phyloP scores from a whole-genome alignment of 352 stramenopile species.

The Pythium chondricola region DNA sequence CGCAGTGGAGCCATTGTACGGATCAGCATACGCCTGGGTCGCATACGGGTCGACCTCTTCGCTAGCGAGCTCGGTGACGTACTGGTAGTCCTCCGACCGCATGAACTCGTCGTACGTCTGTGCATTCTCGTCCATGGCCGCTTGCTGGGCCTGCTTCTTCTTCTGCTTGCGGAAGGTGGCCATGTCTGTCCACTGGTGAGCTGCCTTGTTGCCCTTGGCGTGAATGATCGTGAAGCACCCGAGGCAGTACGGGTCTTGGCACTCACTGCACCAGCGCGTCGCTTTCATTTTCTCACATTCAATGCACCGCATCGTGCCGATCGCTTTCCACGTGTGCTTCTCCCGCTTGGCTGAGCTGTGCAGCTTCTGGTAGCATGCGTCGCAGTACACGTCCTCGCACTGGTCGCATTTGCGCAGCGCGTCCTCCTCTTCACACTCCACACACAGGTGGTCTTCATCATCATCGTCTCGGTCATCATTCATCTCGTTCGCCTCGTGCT shows the following conservation, averaged over 20 bases:
- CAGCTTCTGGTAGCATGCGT: slow-evolving; percentile 70
- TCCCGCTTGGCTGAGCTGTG: slow-evolving; percentile 64
- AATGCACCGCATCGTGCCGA: slow-evolving; percentile 69
- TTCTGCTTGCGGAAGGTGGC: slow-evolving; percentile 41
- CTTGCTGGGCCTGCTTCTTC: slow-evolving; percentile 14
- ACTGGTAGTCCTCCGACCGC: slow-evolving; percentile 71
- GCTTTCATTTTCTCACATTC: slow-evolving; percentile 84
- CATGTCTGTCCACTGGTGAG: slow-evolving; percentile 70
- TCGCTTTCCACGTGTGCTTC: slow-evolving; percentile 71
- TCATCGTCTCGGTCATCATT: slow-evolving; percentile 23
- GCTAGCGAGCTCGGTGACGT: slow-evolving; percentile 43
- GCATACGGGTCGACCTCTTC: slow-evolving; percentile 14
- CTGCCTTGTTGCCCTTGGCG: slow-evolving; percentile 70
- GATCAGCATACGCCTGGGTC: not conserved
- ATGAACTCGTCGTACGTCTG: slow-evolving; percentile 78
- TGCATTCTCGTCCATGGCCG: slow-evolving; percentile 30
- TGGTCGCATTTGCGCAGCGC: slow-evolving; percentile 57
- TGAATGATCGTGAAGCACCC: slow-evolving; percentile 83
- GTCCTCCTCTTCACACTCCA: slow-evolving; percentile 77
- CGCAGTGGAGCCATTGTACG: too few species aligned
- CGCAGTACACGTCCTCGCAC: slow-evolving; percentile 76
- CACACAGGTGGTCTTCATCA: slow-evolving; percentile 56
- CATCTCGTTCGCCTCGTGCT: slow-evolving; percentile 5
- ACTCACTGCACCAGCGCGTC: slow-evolving; percentile 68
- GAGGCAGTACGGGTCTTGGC: slow-evolving; percentile 74